These are phyloP conservation scores for Aspergillus clavatus DNA, from an alignment of 2,329 filamentous ascomycete species.

Conservation along the genomic window DNA sequence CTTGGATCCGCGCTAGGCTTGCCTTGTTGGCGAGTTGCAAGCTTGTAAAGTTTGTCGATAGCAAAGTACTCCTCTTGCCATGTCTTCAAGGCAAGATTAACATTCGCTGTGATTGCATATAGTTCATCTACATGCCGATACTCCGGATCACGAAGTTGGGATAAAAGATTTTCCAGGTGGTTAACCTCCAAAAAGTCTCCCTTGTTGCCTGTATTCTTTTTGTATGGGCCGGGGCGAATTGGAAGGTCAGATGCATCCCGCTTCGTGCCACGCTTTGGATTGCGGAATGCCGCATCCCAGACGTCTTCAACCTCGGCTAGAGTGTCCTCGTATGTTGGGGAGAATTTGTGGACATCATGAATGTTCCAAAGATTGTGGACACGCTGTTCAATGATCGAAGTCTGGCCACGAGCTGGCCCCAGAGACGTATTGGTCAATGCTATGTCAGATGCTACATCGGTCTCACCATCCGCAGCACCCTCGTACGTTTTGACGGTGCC, in stretches of 20 bases:
- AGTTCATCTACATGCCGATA: constrained; percentile 49
- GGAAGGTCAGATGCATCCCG: constrained; percentile 22
- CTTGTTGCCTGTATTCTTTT: constrained; percentile 21
- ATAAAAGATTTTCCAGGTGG: constrained; percentile 32
- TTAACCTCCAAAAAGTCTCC: constrained; percentile 38
- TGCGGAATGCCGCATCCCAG: constrained; percentile 33
- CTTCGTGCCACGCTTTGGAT: constrained; percentile 27
- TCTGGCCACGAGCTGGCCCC: constrained; percentile 20
- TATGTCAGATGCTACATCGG: constrained; percentile 19
- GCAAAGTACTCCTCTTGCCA: constrained; percentile 58
- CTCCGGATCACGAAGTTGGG: constrained; percentile 34
- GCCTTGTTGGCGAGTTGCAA: constrained; percentile 44
- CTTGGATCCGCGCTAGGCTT: constrained; percentile 49
- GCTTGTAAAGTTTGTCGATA: constrained; percentile 47
- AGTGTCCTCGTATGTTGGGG: constrained; percentile 30
- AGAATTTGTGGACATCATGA: constrained; percentile 33
- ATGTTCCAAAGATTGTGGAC: constrained; percentile 35
- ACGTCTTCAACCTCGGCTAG: constrained; percentile 24
- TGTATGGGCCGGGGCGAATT: constrained; percentile 33
- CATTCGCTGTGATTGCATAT: constrained; percentile 52
- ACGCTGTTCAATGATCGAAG: constrained; percentile 26
- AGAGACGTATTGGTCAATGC: constrained; percentile 19
- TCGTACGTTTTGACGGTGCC: constrained; percentile 13
- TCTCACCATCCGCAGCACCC: constrained; percentile 16
- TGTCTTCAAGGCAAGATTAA: constrained; percentile 47